Conservation (phyloP, 495 filamentous ascomycete genomes). For the Massariosphaeria phaeospora region DNA sequence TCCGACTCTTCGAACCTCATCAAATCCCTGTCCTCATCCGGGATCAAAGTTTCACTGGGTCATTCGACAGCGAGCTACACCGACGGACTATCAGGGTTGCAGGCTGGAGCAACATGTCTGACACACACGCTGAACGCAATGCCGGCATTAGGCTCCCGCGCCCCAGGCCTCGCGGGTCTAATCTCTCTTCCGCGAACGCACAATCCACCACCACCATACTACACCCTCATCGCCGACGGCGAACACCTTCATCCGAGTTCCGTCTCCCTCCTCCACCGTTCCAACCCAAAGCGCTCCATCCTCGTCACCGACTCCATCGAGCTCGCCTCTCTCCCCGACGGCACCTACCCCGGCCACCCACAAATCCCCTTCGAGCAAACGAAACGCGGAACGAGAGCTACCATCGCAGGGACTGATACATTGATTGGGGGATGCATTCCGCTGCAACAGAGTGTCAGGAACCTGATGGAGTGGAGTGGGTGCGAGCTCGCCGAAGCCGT, state of each 20-base stretch:
- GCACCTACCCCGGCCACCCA: constrained; percentile 48
- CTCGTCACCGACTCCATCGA: constrained; percentile 61
- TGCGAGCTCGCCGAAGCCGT: constrained; percentile 46
- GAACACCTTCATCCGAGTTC: constrained; percentile 60
- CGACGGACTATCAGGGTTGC: constrained; percentile 36
- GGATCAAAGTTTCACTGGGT: constrained; percentile 41
- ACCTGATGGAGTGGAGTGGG: constrained; percentile 45
- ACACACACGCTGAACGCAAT: constrained; percentile 45
- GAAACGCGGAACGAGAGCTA: constrained; percentile 42
- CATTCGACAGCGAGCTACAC: constrained; percentile 39
- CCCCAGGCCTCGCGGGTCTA: constrained; percentile 39
- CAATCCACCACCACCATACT: constrained; percentile 48
- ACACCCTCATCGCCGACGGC: constrained; percentile 58
- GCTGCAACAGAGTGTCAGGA: constrained; percentile 44
- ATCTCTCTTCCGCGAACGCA: constrained; percentile 26
- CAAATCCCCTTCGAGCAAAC: constrained; percentile 44
- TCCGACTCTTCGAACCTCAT: constrained; percentile 32
- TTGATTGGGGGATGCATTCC: constrained; percentile 45
- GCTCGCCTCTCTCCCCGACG: constrained; percentile 52
- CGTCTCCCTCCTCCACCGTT: constrained; percentile 56
- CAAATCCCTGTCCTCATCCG: constrained; percentile 25
- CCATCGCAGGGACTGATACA: constrained; percentile 39
- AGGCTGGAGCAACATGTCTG: constrained; percentile 39
- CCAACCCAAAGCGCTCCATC: constrained; percentile 52
- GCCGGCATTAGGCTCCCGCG: constrained; percentile 38